phyloP scores from a whole-genome alignment of 2,329 filamentous ascomycete genomes.

The Colletotrichum liriopes region DNA sequence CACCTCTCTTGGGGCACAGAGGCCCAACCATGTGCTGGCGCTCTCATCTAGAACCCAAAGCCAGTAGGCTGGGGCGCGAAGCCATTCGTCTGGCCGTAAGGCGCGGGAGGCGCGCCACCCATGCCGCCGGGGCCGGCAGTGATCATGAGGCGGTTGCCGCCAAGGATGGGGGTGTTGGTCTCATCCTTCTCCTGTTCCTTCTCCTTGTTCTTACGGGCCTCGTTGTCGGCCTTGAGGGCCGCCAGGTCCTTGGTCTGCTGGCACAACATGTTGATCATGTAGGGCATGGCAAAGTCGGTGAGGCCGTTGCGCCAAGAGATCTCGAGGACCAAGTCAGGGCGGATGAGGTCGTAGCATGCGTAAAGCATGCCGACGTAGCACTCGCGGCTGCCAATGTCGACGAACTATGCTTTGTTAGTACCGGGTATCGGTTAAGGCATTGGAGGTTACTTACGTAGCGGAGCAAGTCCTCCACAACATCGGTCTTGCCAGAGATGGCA shows the following conservation, averaged over 20 bases:
- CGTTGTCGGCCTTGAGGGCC: conserved; percentile 92
- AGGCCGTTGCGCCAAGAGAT: conserved; percentile 97
- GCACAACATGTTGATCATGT: conserved; percentile 98
- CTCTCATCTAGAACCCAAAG: conserved; percentile 70
- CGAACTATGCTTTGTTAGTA: conserved; percentile 78
- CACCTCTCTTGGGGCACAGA: conserved; percentile 12
- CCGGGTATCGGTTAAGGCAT: conserved; percentile 17
- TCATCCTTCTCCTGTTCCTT: conserved; percentile 85
- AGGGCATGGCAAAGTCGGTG: conserved; percentile 98
- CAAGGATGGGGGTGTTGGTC: conserved; percentile 93
- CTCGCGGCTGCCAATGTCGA: conserved; percentile 98
- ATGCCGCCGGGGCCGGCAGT: conserved; percentile 83
- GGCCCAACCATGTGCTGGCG: conserved; percentile 33
- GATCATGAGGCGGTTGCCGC: conserved; percentile 91
- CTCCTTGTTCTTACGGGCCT: conserved; percentile 88
- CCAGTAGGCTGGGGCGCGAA: conserved; percentile 92
- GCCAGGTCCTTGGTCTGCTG: conserved; percentile 92
- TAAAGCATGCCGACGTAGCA: conserved; percentile 99
- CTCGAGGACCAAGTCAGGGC: conserved; percentile 92
- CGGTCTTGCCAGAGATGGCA: conserved; percentile 89
- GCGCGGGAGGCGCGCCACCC: conserved; percentile 71
- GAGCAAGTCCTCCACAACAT: conserved; percentile 95
- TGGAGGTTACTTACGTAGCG: conserved; percentile 86
- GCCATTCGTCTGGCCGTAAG: conserved; percentile 87
- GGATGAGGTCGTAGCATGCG: conserved; percentile 97